Evolutionary conservation across 768 basidiomycete species (phyloP).

Genomic region (Auricularia sp.): DNA sequence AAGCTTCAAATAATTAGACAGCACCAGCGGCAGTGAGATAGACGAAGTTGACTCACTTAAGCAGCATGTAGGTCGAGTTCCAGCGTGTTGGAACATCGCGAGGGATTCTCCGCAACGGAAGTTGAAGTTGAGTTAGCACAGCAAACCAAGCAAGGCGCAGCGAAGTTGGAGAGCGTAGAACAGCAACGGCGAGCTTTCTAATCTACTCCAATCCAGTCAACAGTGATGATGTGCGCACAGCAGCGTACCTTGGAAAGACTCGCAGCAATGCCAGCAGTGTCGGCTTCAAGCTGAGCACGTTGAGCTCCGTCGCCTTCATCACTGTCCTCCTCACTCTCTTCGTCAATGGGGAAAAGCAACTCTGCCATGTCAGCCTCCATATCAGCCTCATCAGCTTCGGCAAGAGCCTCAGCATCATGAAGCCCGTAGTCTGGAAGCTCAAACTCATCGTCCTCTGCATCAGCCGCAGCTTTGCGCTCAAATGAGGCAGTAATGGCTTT

Average conservation of each 20-base stretch:
- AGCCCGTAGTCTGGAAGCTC: not conserved
- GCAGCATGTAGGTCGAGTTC: slow-evolving; percentile 31
- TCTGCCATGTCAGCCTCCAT: slow-evolving; percentile 5
- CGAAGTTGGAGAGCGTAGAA: slow-evolving; percentile 19
- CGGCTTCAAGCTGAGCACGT: not conserved
- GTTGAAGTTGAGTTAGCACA: slow-evolving; percentile 7
- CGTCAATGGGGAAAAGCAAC: too few relatives aligned
- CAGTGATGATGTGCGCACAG: not conserved
- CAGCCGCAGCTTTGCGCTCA: slow-evolving; percentile 18
- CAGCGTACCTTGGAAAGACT: not conserved
- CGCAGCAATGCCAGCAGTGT: not conserved
- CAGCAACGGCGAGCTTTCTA: slow-evolving; percentile 13
- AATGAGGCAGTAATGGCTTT: slow-evolving; percentile 24
- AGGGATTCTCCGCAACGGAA: slow-evolving; percentile 22
- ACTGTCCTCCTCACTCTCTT: not conserved
- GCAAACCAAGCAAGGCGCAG: slow-evolving; percentile 22
- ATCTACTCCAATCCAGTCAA: slow-evolving; percentile 7
- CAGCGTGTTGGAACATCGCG: slow-evolving; percentile 28
- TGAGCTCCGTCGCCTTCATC: not conserved
- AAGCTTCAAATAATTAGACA: not conserved
- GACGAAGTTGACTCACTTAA: slow-evolving; percentile 17
- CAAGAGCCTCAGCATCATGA: slow-evolving; percentile 1
- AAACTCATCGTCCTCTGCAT: not conserved
- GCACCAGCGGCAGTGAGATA: not conserved
- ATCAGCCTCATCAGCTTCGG: slow-evolving; percentile 8